A percentile compares a stretch with the other conserved stretches of the same genome.
These are phyloP conservation scores for Globisporangium iwayamae DNA, from an alignment of 352 stramenopile genomes.

Conservation along the genomic window DNA sequence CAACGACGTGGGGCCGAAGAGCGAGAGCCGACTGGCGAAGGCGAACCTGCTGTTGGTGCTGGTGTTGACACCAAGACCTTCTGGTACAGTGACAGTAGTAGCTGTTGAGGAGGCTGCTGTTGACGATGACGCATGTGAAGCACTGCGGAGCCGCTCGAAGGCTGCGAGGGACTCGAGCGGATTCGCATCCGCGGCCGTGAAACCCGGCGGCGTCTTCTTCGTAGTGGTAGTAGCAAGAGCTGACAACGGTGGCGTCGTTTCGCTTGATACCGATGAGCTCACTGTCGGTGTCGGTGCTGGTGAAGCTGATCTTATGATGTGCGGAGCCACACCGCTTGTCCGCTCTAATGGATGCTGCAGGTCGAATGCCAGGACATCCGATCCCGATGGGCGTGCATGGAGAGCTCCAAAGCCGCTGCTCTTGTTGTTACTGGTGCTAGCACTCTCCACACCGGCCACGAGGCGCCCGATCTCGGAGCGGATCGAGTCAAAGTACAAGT, in stretches of 20 bases:
- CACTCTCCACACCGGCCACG: neutral
- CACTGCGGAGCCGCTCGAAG: conserved; percentile 37
- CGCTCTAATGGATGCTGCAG: neutral
- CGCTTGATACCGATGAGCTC: neutral
- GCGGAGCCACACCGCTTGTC: neutral
- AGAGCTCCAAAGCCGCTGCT: neutral
- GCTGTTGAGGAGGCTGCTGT: neutral
- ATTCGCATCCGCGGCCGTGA: conserved; percentile 55
- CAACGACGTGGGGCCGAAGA: conserved; percentile 30
- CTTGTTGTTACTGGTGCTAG: neutral
- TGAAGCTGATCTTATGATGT: neutral
- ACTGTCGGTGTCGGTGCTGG: neutral
- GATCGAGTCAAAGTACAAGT: conserved; percentile 25
- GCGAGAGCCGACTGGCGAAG: conserved; percentile 42
- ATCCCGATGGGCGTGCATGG: neutral
- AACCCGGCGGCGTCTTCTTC: conserved; percentile 48
- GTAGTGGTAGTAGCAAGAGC: neutral
- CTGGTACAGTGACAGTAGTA: neutral
- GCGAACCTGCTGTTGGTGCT: conserved; percentile 12
- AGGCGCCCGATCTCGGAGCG: conserved; percentile 20
- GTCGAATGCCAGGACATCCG: neutral
- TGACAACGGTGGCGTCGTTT: too few relatives aligned
- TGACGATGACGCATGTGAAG: neutral
- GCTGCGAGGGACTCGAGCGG: conserved; percentile 41
- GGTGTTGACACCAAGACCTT: neutral